Base-by-base conservation (phyloP, 2,329 filamentous ascomycete genomes). In the Fusarium denticulatum region DNA sequence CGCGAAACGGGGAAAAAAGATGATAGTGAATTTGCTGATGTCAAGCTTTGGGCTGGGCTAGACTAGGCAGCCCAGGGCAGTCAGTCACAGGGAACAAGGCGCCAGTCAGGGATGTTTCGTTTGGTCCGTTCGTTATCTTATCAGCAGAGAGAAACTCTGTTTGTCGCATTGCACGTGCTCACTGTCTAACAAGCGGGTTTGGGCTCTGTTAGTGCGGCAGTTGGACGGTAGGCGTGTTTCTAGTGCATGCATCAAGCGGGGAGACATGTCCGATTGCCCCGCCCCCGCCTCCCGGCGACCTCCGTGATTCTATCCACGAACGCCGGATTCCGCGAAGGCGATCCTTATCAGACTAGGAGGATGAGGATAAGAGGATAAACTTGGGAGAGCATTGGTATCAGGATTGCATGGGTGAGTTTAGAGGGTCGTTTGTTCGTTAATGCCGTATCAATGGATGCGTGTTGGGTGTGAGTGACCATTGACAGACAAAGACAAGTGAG, bases 261-360 rank as follows among this genome's bases (percentile, higher is more conserved):
- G 73, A 76, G 63, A 53, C 43, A 39, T 56, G 60, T 49, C 60
- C 64, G 57, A 60, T 39, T 57, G 66, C 73, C 68, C 71, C 69
- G 71, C 72, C 67, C 74, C 74, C 71, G 76, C 72, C 68, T 69
- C 58, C 59, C 76, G 76, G 75, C 76, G 75, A 78, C 67, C 76
- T 78, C 76, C 76, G 76, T 69, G 34, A 43, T 65, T 72, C 43
- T 30, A 32, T 40, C 60, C 43, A 32, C 32, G 18, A 45, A 58
- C 71, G 71, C 72, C 60, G 72, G 53, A 26, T 60, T 69, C 72
- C 71, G 71, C 60, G 26, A 53, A 57, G 52, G 40, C 46, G 28
- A 62, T 70, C 40, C 67, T 71, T 53, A 63, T 72, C 70, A 63
- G n/a, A 60, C 36, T 69, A 36, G 34, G 32, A 24, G 30, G 24